A percentile compares a stretch with the other conserved stretches of the same genome.
Evolutionary conservation across 164 flowering plant species (phyloP).

Genomic region (Tetrastigma voinierianum): DNA sequence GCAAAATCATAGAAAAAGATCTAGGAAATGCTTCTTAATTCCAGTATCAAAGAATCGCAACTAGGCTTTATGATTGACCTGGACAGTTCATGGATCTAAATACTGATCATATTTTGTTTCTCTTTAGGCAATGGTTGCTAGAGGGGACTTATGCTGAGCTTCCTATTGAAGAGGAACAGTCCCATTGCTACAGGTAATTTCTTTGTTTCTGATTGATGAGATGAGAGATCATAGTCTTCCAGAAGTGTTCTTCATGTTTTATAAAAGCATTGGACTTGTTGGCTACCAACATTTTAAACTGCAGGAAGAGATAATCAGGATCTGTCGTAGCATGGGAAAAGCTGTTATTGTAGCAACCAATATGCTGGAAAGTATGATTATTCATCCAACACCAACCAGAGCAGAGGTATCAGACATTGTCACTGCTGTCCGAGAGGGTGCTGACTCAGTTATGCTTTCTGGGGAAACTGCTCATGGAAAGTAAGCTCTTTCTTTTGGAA

Average conservation of each 20-base stretch:
- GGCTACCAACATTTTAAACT: slow-evolving; percentile 8
- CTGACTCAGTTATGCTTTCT: slow-evolving; percentile 95
- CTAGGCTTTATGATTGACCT: background rate
- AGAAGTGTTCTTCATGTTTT: background rate
- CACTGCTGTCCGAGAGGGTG: slow-evolving; percentile 85
- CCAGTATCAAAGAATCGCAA: background rate
- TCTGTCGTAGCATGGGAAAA: slow-evolving; percentile 88
- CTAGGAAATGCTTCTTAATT: background rate
- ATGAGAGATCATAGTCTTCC: background rate
- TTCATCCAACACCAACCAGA: slow-evolving; percentile 90
- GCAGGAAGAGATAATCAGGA: slow-evolving; percentile 81
- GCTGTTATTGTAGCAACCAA: slow-evolving; percentile 94
- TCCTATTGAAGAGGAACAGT: slow-evolving; percentile 81
- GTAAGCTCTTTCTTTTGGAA: slow-evolving; percentile 38
- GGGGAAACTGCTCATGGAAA: slow-evolving; percentile 97
- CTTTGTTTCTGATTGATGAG: slow-evolving; percentile 8
- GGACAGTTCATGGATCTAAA: background rate
- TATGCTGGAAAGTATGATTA: slow-evolving; percentile 95
- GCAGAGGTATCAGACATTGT: slow-evolving; percentile 96
- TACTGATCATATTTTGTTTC: background rate
- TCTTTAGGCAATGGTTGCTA: slow-evolving; percentile 79
- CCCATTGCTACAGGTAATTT: slow-evolving; percentile 70
- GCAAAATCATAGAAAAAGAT: background rate
- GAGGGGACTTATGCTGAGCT: slow-evolving; percentile 90
- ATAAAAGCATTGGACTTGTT: too few relatives aligned